Evolutionary conservation across 805 yeast species (phyloP), one percentile per base, ranked within the genome.

Genomic region (Starmerella roubikii): DNA sequence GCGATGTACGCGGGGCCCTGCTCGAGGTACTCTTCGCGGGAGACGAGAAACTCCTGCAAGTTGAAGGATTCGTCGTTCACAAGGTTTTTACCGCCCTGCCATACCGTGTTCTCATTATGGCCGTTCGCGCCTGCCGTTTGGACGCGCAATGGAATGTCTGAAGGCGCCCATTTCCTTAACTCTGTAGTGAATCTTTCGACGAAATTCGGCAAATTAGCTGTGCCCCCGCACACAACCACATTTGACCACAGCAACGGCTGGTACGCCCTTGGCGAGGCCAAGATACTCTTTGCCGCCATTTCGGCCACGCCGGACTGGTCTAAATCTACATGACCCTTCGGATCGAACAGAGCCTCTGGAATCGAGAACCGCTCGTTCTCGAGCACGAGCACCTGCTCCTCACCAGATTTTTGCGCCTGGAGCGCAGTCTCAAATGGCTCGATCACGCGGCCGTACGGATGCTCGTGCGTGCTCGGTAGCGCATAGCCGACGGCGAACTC

Each of bases 301-400:
- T 74, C 79, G 0, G 78, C 69, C 17, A 93, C 58, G 12, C 95
- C 96, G 0, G 88, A 75, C 49, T 85, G 77, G 40, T 76, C 71
- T 24, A 88, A 64, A 12, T 82, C 84, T 1, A 81, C 68, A 39
- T 82, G 75, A 5, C 46, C 49, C 44, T 76, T 81, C 0, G 99
- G 98, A 49, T 78, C 85, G 57, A 83, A 86, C 26, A 81, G 64
- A 1, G 82, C 65, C 54, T 91, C 99, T 0, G 97, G 95, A 2
- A 81, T 72, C 2, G 82, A 68, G 58, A 91, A 88, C 40, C 95
- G 60, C 57, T 91, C 99, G 56, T 88, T 96, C 20, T 66, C 68
- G 5, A 91, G 65, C 35, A 68, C 61, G 27, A 88, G 60, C 1
- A 76, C 66, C 56, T 86, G 95, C 10, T 70, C 63, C 34, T 74